Evolutionary conservation across 192 early-diverging fungal genomes (phyloP), one percentile per base, ranked within the genome.

Genomic region (Allomyces macrogynus): DNA sequence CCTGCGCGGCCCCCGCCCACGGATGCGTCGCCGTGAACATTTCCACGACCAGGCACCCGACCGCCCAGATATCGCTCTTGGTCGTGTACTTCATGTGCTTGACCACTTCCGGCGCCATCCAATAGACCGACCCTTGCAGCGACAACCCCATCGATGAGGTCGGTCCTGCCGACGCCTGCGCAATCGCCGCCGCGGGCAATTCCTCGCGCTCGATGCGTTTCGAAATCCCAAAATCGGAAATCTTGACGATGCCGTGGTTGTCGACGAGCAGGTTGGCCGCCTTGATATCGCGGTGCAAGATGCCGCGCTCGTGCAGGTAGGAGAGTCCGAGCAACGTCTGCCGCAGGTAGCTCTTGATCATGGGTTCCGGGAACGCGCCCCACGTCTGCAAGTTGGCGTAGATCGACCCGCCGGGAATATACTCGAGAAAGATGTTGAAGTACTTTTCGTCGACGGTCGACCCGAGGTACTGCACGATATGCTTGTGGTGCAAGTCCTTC

Each of bases 81-180:
- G 84, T 80, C 10, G 89, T 90, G 70, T 95, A 96, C 42, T 88
- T 84, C 5, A 87, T 90, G 72, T 89, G 87, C 72, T 90, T 89
- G 62, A 94, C 89, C 8, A 97, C 92, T 75, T 97, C 96, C 22
- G 94, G 96, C n/a, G 96, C 94, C 93, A 97, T 97, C 96, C 95
- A 98, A 74, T 89, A 91, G 26, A 97, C 86, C 0, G 92, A 91
- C 1, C 96, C 96, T 77, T 96, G 91, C 65, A 97, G 71, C 61
- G 92, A 94, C 65, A 82, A 81, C 22, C 74, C 60, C 76, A 89
- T 61, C 86, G 73, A 18, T 80, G 77, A 16, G 75, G 72, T 72
- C 68, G 60, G 69, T 76, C 23, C 69, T 70, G 23, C 70, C 68
- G 24, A 71, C 69, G 44, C 70, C 43, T 65, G 75, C 62, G 71